Conservation (phyloP, 2,329 filamentous ascomycete species). For the Alternaria metachromatica region DNA sequence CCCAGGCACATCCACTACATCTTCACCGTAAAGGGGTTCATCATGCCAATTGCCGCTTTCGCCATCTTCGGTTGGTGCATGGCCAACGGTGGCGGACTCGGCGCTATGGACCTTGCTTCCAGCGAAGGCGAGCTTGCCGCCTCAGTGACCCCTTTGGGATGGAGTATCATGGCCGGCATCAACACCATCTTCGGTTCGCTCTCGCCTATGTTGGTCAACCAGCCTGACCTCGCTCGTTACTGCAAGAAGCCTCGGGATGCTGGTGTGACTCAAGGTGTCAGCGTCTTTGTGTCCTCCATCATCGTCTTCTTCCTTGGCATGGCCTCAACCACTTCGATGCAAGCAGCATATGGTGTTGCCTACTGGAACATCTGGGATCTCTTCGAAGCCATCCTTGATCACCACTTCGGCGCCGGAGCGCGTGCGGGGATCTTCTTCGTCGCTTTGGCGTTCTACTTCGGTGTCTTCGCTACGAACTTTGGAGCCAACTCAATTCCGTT, state of each 20-base stretch:
- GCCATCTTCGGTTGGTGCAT: slow-evolving; percentile 48
- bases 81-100: slow-evolving; percentile 41
- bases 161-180: slow-evolving; percentile 52
- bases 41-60: slow-evolving; percentile 44
- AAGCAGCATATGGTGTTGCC: slow-evolving; percentile 44
- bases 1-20: slow-evolving; percentile 38
- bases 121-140: slow-evolving; percentile 4
- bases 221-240: slow-evolving; percentile 53
- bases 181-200: slow-evolving; percentile 53
- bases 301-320: slow-evolving; percentile 53
- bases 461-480: slow-evolving; percentile 54
- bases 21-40: slow-evolving; percentile 36
- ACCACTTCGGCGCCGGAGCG: slow-evolving; percentile 48
- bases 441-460: slow-evolving; percentile 45
- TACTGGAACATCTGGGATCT: slow-evolving; percentile 58
- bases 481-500: slow-evolving; percentile 52
- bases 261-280: slow-evolving; percentile 39
- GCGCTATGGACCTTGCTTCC: slow-evolving; percentile 20
- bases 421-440: slow-evolving; percentile 52
- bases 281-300: slow-evolving; percentile 49
- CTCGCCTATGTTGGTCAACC: slow-evolving; percentile 51
- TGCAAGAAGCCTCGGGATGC: slow-evolving; percentile 42
- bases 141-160: slow-evolving; percentile 29
- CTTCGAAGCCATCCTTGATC: slow-evolving; percentile 52
- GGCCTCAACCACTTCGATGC: slow-evolving; percentile 48